Evolutionary conservation across 2,329 filamentous ascomycete genomes (phyloP), one percentile per base, ranked within the genome.

Genomic region (Hymenoscyphus infarciens): DNA sequence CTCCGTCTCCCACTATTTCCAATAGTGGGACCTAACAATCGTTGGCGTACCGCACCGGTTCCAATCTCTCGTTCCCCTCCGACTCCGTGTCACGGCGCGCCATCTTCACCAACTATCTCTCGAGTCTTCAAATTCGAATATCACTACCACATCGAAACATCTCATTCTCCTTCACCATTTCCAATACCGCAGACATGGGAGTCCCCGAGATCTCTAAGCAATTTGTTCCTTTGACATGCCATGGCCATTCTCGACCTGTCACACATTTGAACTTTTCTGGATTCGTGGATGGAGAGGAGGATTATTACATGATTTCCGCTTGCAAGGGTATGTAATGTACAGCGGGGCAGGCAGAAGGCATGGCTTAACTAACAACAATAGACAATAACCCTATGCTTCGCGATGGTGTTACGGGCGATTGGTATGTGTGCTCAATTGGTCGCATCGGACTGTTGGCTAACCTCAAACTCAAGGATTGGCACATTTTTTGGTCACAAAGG

Each of bases 321-420:
- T 88, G 86, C 78, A 89, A 89, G 80, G 83, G 83, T 85, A 74
- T 61, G 62, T 56, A 58, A 73, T 60, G 62, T 56, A 58, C 39
- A 22, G 6, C 42, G 56, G 11, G 55, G 22, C 8, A 58, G 22
- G 5, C n/a, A 53, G 5, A 56, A 29, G n/a, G 13, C 33, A 38
- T 25, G 8, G 2, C 39, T 58, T 29, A 49, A 56, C 68, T 68
- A 49, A 71, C 61, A 29, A 71, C 22, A 64, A 61, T 76, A 93
- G 95, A 99, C 81, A 94, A 94, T 74, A 98, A 98, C 75, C 95
- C 95, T 58, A 98, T 98, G 93, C 89, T 99, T 70, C 91, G 95
- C 68, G 92, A 98, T 79, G 95, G 95, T 66, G 85, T 96, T 65
- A 99, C 94, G 56, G 95, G 95, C 63, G 93, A 97, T 77, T 97